Evolutionary conservation across 2,329 filamentous ascomycete species (phyloP).

Genomic region (Arthrobotrys iridis): DNA sequence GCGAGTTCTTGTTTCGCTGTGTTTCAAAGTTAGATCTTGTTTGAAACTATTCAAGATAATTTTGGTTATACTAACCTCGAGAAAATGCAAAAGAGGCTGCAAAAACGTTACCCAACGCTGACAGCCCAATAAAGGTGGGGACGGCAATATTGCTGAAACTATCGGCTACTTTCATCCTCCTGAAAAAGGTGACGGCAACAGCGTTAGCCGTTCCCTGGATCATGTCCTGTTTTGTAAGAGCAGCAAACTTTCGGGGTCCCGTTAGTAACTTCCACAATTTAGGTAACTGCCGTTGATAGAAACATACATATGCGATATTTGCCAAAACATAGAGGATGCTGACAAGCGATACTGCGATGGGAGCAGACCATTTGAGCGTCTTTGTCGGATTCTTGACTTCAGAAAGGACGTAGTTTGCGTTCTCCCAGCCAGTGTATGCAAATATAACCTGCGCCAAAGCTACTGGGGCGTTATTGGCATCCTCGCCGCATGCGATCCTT

Average conservation of each 20-base stretch:
- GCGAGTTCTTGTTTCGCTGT: constrained; percentile 67
- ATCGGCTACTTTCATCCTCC: constrained; percentile 69
- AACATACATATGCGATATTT: constrained; percentile 69
- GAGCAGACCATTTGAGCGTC: constrained; percentile 69
- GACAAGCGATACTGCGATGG: constrained; percentile 69
- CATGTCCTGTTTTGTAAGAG: constrained; percentile 69
- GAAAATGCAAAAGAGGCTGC: constrained; percentile 71
- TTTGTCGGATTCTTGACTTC: constrained; percentile 69
- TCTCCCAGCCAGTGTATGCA: constrained; percentile 73
- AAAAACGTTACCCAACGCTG: constrained; percentile 71
- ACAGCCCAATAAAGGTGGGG: constrained; percentile 70
- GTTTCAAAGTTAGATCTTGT: neutral
- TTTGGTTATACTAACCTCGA: constrained; percentile 59
- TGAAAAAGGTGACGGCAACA: constrained; percentile 70
- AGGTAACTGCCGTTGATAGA: neutral
- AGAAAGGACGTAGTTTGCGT: constrained; percentile 71
- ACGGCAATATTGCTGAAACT: constrained; percentile 64
- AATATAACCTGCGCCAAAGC: constrained; percentile 69
- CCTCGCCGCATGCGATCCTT: constrained; percentile 35
- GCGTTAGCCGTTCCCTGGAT: constrained; percentile 67
- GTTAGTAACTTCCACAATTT: neutral
- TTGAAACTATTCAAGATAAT: too few relatives aligned
- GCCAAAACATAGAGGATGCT: constrained; percentile 72
- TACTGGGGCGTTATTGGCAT: constrained; percentile 48
- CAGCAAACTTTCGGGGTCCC: constrained; percentile 64